Evolutionary conservation across 2,329 filamentous ascomycete genomes (phyloP).

Genomic region (Stagonosporopsis rhizophila): DNA sequence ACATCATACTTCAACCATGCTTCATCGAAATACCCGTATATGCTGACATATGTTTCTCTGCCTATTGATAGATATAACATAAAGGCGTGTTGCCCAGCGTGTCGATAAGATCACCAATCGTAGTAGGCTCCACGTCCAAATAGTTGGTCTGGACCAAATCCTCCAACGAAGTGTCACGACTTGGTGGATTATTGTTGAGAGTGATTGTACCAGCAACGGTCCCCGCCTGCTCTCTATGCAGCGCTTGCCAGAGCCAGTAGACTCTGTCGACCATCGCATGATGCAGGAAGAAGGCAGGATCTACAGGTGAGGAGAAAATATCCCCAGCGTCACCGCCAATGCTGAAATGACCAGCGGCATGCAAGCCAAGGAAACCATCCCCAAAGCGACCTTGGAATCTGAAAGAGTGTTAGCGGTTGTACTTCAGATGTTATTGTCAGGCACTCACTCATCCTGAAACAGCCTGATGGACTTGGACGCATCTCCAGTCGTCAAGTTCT

Average conservation of each 20-base stretch:
- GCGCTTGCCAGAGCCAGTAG: constrained; percentile 58
- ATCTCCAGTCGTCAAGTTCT: constrained; percentile 60
- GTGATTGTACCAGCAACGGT: constrained; percentile 49
- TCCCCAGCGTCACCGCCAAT: constrained; percentile 48
- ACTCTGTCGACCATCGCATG: constrained; percentile 56
- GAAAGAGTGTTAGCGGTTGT: neutral
- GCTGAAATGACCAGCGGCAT: constrained; percentile 49
- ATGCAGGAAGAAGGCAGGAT: constrained; percentile 53
- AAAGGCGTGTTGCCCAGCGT: constrained; percentile 52
- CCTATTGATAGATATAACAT: constrained; percentile 54
- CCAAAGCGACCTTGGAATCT: constrained; percentile 23
- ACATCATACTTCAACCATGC: neutral
- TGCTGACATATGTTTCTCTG: neutral
- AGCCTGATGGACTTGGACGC: constrained; percentile 49
- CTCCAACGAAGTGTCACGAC: constrained; percentile 55
- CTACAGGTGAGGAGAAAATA: constrained; percentile 53
- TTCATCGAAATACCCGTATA: neutral
- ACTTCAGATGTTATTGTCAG: neutral
- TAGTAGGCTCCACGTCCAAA: constrained; percentile 34
- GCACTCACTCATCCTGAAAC: constrained; percentile 43
- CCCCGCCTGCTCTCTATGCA: constrained; percentile 23
- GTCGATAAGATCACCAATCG: constrained; percentile 49
- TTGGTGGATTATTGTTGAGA: constrained; percentile 52
- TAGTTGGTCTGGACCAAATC: constrained; percentile 51
- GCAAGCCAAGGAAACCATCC: constrained; percentile 44